These are phyloP conservation scores for Cyphellophora attinorum DNA, from an alignment of 2,329 filamentous ascomycete genomes.

Conservation along the genomic window DNA sequence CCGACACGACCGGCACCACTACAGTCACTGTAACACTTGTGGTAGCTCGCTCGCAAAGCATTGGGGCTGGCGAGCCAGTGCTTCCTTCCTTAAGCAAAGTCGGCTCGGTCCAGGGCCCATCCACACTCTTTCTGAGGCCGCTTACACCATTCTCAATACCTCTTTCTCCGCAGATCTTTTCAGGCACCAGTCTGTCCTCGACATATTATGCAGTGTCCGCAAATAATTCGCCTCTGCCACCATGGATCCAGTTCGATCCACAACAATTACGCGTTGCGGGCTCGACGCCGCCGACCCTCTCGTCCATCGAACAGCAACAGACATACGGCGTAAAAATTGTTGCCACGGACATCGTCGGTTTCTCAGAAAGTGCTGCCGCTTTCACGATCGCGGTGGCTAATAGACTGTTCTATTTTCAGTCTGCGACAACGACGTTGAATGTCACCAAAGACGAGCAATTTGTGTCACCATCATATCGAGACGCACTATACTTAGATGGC, in stretches of 20 bases:
- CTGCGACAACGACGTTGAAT: slow-evolving; percentile 48
- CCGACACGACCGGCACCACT: slow-evolving; percentile 54
- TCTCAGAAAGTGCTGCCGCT: slow-evolving; percentile 53
- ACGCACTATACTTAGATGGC: slow-evolving; percentile 50
- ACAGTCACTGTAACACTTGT: slow-evolving; percentile 61
- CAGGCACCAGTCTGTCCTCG: slow-evolving; percentile 43
- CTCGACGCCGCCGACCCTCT: slow-evolving; percentile 55
- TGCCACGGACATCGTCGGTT: slow-evolving; percentile 71
- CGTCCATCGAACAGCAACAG: slow-evolving; percentile 58
- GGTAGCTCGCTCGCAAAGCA: slow-evolving; percentile 44
- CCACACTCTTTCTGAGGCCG: slow-evolving; percentile 29
- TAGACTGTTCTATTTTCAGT: slow-evolving; percentile 58
- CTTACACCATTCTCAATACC: slow-evolving; percentile 52
- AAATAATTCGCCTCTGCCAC: slow-evolving; percentile 72
- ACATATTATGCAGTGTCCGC: slow-evolving; percentile 67
- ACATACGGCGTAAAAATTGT: slow-evolving; percentile 63
- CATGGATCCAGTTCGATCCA: slow-evolving; percentile 71
- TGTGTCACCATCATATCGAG: slow-evolving; percentile 42
- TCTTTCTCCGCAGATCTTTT: slow-evolving; percentile 62
- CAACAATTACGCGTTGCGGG: slow-evolving; percentile 59
- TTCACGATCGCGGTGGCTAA: slow-evolving; percentile 66
- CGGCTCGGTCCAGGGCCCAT: slow-evolving; percentile 28
- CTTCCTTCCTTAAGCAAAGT: slow-evolving; percentile 26
- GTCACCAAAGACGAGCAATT: slow-evolving; percentile 45
- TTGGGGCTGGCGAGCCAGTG: slow-evolving; percentile 25